Conservation (phyloP, 2,329 filamentous ascomycete species). For the Fonsecaea erecta region DNA sequence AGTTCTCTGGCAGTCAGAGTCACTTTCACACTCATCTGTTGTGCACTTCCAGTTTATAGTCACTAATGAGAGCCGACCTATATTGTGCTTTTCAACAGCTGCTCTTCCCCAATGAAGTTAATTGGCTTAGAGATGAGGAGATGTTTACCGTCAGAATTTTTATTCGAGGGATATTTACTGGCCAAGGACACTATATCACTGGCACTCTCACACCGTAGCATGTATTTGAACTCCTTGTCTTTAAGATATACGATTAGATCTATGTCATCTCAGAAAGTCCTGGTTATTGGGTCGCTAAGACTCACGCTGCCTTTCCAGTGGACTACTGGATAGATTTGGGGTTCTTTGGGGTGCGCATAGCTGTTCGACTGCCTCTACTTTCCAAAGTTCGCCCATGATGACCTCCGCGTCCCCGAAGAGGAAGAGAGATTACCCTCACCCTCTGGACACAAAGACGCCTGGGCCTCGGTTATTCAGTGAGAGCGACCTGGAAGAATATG, state of each 20-base stretch:
- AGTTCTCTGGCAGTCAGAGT: neutral
- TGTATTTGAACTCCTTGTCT: neutral
- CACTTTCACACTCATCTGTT: neutral
- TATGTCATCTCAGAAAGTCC: neutral
- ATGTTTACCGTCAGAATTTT: neutral
- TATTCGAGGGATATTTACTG: neutral
- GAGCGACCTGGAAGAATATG: constrained; percentile 21
- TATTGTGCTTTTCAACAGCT: neutral
- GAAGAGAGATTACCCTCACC: constrained; percentile 25
- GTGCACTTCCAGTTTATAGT: neutral
- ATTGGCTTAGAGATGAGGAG: neutral
- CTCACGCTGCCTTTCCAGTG: neutral
- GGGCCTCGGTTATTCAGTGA: constrained; percentile 11
- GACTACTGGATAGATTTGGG: neutral
- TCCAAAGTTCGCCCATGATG: constrained; percentile 12
- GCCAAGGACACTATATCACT: neutral
- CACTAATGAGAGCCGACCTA: neutral
- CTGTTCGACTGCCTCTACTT: neutral
- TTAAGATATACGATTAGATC: neutral
- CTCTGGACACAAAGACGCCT: constrained; percentile 22
- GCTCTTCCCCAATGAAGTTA: neutral
- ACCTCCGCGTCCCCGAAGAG: constrained; percentile 29
- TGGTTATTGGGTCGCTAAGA: neutral
- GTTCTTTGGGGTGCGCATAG: neutral
- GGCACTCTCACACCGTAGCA: neutral